phyloP scores from a whole-genome alignment of 129 eudicot genomes.

The Mikania micrantha region DNA sequence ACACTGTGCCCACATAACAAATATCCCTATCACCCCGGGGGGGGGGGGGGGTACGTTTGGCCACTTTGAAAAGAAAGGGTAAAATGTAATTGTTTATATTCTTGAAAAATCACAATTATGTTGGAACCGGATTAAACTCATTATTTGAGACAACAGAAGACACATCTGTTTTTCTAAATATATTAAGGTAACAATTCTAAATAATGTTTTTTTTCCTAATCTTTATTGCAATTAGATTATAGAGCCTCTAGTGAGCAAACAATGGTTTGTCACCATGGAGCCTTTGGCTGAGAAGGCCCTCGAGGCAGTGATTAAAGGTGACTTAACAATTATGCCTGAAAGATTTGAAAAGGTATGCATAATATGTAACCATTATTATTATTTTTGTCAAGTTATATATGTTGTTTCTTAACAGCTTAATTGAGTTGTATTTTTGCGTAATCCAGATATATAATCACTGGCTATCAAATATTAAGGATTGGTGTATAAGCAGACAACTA shows the following conservation, averaged over 20 bases:
- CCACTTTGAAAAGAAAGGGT: background rate
- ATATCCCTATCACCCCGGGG: too few relatives aligned
- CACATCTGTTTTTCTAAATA: background rate
- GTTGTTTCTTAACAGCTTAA: background rate
- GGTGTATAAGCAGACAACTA: constrained; percentile 97
- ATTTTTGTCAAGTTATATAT: background rate
- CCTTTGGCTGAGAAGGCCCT: constrained; percentile 95
- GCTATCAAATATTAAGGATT: constrained; percentile 93
- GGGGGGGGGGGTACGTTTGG: too few relatives aligned
- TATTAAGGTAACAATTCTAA: background rate
- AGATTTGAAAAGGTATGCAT: constrained; percentile 83
- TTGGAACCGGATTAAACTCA: background rate
- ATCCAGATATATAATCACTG: constrained; percentile 85
- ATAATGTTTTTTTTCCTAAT: background rate
- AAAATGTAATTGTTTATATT: background rate
- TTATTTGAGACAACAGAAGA: background rate
- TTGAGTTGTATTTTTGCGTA: constrained; percentile 7
- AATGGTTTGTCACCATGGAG: constrained; percentile 97
- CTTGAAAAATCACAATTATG: background rate
- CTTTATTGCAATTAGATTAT: constrained; percentile 51
- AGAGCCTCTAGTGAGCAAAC: constrained; percentile 92
- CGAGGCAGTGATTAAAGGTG: constrained; percentile 72
- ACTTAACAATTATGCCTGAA: constrained; percentile 80
- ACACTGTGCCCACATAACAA: too few relatives aligned
- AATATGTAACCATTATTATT: background rate